Conservation (phyloP, 306 rosid genomes). For the Lathyrus aphaca region DNA sequence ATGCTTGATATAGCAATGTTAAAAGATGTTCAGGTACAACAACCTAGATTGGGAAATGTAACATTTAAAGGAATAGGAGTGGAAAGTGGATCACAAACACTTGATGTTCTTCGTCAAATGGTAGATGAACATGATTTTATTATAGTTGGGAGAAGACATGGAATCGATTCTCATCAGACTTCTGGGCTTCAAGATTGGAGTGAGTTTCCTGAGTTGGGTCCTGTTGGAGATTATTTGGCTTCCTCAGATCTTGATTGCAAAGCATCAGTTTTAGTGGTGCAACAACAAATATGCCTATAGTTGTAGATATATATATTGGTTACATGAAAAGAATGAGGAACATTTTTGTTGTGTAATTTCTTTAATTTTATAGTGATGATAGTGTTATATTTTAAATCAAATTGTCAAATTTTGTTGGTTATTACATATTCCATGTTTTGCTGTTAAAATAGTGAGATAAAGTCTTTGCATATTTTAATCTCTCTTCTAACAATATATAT, state of each 20-base stretch:
- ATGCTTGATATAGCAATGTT: constrained; percentile 39
- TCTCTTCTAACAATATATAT: not conserved
- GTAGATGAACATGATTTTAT: constrained; percentile 48
- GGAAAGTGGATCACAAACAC: constrained; percentile 38
- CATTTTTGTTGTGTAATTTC: not conserved
- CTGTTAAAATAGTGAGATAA: not conserved
- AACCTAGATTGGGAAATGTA: not conserved
- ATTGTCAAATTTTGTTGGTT: not conserved
- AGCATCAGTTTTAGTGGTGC: constrained; percentile 60
- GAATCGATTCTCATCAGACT: constrained; percentile 41
- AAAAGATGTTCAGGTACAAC: constrained; percentile 4
- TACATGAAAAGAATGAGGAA: not conserved
- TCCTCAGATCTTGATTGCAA: constrained; percentile 46
- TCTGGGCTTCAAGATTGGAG: constrained; percentile 57
- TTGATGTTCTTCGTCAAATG: constrained; percentile 37
- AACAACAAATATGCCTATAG: constrained; percentile 1
- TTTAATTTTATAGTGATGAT: not conserved
- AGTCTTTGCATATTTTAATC: not conserved
- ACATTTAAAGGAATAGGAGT: constrained; percentile 5
- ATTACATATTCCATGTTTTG: not conserved
- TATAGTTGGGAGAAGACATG: constrained; percentile 59
- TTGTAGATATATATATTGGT: not conserved
- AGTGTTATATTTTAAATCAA: not conserved
- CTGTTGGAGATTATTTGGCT: constrained; percentile 64
- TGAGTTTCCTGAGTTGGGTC: constrained; percentile 67